Evolutionary conservation across 2,329 filamentous ascomycete genomes (phyloP), one percentile per base, ranked within the genome.

Genomic region (Thelonectria blattea): DNA sequence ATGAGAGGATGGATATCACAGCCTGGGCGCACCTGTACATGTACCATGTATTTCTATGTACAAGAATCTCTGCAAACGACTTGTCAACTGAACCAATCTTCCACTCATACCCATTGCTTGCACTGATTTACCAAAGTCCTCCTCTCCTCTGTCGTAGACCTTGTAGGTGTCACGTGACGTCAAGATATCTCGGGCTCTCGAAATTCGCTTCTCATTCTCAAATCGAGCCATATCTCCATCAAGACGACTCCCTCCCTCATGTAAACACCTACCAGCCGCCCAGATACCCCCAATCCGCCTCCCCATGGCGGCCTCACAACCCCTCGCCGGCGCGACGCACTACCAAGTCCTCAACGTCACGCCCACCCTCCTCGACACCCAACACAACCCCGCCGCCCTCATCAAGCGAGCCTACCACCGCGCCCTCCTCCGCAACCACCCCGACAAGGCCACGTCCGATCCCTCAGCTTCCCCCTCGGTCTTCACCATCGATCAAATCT

Each of bases 351-450:
- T 90, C 58, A 80, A 80, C 60, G 77, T 89, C 61, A 82, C 83
- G 12, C 78, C 79, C 17, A 68, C 78, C 58, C 73, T 84, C 56
- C 76, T 85, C 60, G 74, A 80, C 67, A 73, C 77, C 59, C 72
- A 78, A 54, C 67, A 75, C 61, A 78, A 81, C 68, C 72, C 80
- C 42, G 70, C 77, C 64, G 76, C 79, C 50, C 76, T 84, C 52
- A 77, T 90, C 61, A 89, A 87, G 71, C 81, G 81, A 60, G 87
- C 87, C 61, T 91, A 90, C 75, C 86, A 82, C 72, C 82, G 84
- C 55, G 86, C 88, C 20, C 81, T 91, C 34, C 82, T 91, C 15
- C 82, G 80, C 65, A 82, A 90, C 76, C 88, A 91, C 74, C 88
- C 88, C 2, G 87, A 89, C 76, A 88, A 89, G 68, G 68, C 72